Evolutionary conservation across 2,329 filamentous ascomycete genomes (phyloP), one percentile per base, ranked within the genome.

Genomic region (Colletotrichum spinosum): DNA sequence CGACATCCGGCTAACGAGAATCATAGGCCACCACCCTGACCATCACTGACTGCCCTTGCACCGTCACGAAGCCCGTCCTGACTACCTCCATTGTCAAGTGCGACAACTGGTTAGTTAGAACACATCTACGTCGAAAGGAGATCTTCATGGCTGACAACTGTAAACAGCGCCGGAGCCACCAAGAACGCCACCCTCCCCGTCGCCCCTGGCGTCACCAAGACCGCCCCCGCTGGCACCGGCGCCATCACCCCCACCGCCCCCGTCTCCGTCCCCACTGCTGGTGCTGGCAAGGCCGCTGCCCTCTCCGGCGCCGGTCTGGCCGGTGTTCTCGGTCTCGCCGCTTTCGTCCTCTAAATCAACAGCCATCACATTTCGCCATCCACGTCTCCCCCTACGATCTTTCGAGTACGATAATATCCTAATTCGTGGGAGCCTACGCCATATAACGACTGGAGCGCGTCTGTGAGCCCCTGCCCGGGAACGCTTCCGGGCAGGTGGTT

Each of bases 21-120:
- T 34, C 53, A 15, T 55, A 88, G 86, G 79, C 89, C 76, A 90
- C 88, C 77, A 90, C 88, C 77, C 79, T 91, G 78, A 92, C 89
- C 81, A 86, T 92, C 84, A 87, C 87, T 72, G 83, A 90, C 84
- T 91, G 90, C 85, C 86, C 89, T 72, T 91, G 88, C 88, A 92
- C 87, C 75, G 74, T 88, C 79, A 84, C 82, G 81, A 85, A 84
- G 81, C 85, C 87, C 59, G 80, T 88, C 71, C 78, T 79, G 75
- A 83, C 80, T 77, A 80, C 81, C 75, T 81, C 82, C 68, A 77
- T 79, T 50, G 84, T 87, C 50, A 71, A 79, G 77, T 88, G 85
- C 85, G 72, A 80, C 76, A 80, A 79, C 79, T 87, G 84, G 83
- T 86, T 81, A 55, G 46, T 57, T 42, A 44, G 34, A 15, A 3